Evolutionary conservation across 257 asterid genomes (phyloP).

Genomic region (Nicotiana undulata): DNA sequence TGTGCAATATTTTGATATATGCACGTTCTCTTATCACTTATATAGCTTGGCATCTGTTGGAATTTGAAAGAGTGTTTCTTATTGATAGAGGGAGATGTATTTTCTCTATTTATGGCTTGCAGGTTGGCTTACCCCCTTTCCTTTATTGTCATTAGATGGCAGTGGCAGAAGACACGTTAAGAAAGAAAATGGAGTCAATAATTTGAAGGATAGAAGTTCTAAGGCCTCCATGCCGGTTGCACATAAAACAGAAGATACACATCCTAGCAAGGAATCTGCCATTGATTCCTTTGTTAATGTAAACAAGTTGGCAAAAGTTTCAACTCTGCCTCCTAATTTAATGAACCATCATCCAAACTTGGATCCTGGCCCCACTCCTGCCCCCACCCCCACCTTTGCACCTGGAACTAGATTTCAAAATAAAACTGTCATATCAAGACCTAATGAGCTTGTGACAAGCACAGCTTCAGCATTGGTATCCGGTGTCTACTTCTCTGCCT

Average conservation of each 20-base stretch:
- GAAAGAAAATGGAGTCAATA: slow-evolving; percentile 24
- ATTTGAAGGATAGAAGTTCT: slow-evolving; percentile 18
- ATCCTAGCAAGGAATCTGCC: slow-evolving; percentile 13
- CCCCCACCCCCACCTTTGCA: slow-evolving; percentile 35
- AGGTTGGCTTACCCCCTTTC: slow-evolving; percentile 4
- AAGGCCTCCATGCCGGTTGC: slow-evolving; percentile 17
- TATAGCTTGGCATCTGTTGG: background rate
- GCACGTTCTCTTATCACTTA: background rate
- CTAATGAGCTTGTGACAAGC: slow-evolving; percentile 22
- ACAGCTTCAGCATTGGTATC: slow-evolving; percentile 21
- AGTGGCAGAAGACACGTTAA: slow-evolving; percentile 26
- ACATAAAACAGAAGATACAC: slow-evolving; percentile 16
- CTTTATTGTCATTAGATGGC: slow-evolving; percentile 17
- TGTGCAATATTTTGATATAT: background rate
- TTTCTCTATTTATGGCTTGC: background rate
- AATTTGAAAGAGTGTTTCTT: background rate
- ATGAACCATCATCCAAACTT: slow-evolving; percentile 13
- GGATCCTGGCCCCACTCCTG: slow-evolving; percentile 42
- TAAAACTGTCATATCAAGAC: slow-evolving; percentile 20
- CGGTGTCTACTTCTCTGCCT: slow-evolving; percentile 40
- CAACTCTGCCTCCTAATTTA: slow-evolving; percentile 16
- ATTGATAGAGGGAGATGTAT: background rate
- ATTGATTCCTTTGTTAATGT: slow-evolving; percentile 11
- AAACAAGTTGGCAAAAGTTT: slow-evolving; percentile 13
- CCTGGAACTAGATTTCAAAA: slow-evolving; percentile 19